Evolutionary conservation across 139 green algal genomes (phyloP), one percentile per base, ranked within the genome.

Genomic region (Micractinium conductrix): DNA sequence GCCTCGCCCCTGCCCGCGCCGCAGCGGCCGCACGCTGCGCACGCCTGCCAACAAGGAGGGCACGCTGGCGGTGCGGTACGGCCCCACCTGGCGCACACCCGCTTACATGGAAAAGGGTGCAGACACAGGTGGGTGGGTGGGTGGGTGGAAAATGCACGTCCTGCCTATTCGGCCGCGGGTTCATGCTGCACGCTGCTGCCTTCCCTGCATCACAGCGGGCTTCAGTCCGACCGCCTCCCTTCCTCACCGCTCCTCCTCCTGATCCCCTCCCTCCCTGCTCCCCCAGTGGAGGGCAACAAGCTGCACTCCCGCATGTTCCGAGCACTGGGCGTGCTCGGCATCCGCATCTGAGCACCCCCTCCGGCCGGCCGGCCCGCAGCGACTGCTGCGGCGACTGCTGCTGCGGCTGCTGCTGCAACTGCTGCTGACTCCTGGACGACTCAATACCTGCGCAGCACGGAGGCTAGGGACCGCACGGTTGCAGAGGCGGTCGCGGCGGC

Each of bases 11-110:
- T 19, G 21, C 63, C 24, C 3, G 28, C 4, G 16, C 8, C n/a
- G 78, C 76, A 74, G 78, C 28, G 88, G 88, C 24, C 28, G 17
- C 2, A n/a, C 44, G 2, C 35, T 91, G 30, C 40, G 42, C 33
- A 81, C 84, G 44, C 88, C 88, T 3, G 67, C 65, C 17, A 67
- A 87, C 44, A 55, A 88, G 35, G 71, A 90, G 24, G 88, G 79
- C 37, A 88, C 84, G 28, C 83, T 91, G 76, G 65, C 35, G 40
- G 73, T 74, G 45, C 79, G 88, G 35, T 91, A 91, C 67, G 88
- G 88, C 22, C 62, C 62, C 42, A 42, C 28, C n/a, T 84, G 78
- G 78, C 62, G 78, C 30, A 74, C 44, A 2, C 78, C 78, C 6
- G 28, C 19, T 2, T 84, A 84, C 33, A 9, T 55, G n/a, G 76